Conservation (phyloP, 1,284 basidiomycete species). For the Boletus smithii region DNA sequence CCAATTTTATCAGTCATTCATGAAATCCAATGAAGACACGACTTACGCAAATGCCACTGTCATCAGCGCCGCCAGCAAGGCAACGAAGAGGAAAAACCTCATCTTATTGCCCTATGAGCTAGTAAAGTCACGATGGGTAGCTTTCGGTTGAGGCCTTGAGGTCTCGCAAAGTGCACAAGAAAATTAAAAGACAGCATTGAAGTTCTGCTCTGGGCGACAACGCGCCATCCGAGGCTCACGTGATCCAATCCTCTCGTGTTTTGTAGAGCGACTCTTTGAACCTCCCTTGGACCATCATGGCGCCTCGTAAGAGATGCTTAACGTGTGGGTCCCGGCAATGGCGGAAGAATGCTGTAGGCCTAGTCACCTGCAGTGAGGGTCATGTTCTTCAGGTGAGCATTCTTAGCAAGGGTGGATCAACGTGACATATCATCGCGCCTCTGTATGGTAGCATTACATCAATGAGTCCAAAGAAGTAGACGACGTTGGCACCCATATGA, state of each 20-base stretch:
- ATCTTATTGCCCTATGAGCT: conserved; percentile 27
- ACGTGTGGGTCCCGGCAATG: conserved; percentile 75
- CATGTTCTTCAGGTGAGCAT: conserved; percentile 68
- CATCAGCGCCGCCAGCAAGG: conserved; percentile 43
- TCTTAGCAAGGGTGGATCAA: not conserved
- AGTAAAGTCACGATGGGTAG: no score
- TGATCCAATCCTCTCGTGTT: conserved; percentile 7
- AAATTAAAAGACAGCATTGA: not conserved
- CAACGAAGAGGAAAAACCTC: conserved; percentile 39
- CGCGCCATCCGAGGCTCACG: conserved; percentile 13
- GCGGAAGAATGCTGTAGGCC: conserved; percentile 72
- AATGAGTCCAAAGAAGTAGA: conserved; percentile 65
- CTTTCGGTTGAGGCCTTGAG: no score
- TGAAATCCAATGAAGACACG: not conserved
- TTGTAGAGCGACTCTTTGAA: no score
- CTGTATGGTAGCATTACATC: conserved; percentile 59
- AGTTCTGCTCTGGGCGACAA: no score
- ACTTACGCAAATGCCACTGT: conserved; percentile 49
- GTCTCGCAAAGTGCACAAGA: not conserved
- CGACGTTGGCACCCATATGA: conserved; percentile 53
- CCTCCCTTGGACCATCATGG: conserved; percentile 40
- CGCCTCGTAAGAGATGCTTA: conserved; percentile 55
- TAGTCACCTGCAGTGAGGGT: conserved; percentile 74
- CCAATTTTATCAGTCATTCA: conserved; percentile 3
- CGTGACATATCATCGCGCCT: not conserved